phyloP scores from a whole-genome alignment of 768 basidiomycete genomes.

The Chalciporus sphaerocephalus region DNA sequence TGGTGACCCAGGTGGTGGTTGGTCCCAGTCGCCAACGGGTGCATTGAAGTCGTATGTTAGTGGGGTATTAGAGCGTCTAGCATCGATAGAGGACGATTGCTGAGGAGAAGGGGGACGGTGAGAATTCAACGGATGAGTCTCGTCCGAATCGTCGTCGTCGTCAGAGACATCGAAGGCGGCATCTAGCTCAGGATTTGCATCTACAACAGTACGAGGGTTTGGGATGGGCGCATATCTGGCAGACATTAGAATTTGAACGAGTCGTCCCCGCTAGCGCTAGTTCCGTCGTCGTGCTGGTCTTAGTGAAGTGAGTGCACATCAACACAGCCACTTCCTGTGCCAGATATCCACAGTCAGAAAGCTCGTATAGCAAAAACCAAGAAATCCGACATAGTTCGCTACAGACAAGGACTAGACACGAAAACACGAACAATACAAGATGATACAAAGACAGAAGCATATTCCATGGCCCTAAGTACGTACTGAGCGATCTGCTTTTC shows the following conservation, averaged over 20 bases:
- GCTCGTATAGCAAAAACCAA: neutral
- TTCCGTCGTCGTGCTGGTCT: conserved; percentile 1
- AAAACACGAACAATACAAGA: neutral
- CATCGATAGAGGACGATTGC: conserved; percentile 12
- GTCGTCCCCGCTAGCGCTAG: neutral
- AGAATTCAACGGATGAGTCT: conserved; percentile 51
- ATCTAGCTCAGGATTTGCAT: conserved; percentile 64
- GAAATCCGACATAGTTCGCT: neutral
- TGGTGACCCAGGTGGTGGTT: conserved; percentile 80
- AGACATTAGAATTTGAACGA: conserved; percentile 34
- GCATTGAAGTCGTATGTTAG: conserved; percentile 76
- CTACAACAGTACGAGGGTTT: conserved; percentile 47
- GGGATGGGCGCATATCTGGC: conserved; percentile 68
- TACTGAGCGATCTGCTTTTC: no score
- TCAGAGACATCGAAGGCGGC: conserved; percentile 83
- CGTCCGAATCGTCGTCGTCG: conserved; percentile 51
- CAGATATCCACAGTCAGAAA: no score
- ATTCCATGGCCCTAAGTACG: no score
- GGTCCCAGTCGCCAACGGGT: conserved; percentile 60
- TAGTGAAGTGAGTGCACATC: neutral
- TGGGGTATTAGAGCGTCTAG: conserved; percentile 18
- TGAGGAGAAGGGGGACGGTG: conserved; percentile 27
- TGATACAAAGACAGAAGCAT: neutral
- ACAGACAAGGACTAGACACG: no score
- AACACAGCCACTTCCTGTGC: conserved; percentile 11